Evolutionary conservation across 257 asterid genomes (phyloP).

Genomic region (Coffea canephora): DNA sequence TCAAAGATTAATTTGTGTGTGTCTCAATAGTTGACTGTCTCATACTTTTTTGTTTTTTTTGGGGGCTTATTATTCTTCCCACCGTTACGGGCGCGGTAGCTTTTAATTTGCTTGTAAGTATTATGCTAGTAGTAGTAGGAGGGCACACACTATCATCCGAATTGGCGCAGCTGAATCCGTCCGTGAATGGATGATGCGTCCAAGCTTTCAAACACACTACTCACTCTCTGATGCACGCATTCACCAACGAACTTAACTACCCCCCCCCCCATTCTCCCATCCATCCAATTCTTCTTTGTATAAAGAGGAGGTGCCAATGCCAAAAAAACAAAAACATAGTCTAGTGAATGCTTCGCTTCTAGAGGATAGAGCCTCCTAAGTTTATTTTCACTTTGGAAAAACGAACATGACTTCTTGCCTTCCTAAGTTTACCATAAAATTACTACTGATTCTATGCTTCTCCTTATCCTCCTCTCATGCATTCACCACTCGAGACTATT

Average conservation of each 20-base stretch:
- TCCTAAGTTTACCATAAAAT: constrained; percentile 4
- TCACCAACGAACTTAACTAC: constrained; percentile 45
- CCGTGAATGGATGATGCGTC: constrained; percentile 25
- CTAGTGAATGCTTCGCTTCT: too few species aligned
- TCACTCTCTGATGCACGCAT: too few species aligned
- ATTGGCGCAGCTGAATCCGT: constrained; percentile 68
- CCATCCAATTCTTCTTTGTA: too few species aligned
- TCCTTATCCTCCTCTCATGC: constrained; percentile 34
- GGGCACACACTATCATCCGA: constrained; percentile 21
- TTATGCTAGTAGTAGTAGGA: too few species aligned
- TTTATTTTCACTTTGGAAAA: neutral
- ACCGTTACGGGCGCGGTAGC: constrained; percentile 14
- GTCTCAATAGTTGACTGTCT: neutral
- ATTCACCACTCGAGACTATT: constrained; percentile 58
- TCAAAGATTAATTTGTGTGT: constrained; percentile 6
- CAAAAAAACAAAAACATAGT: too few species aligned
- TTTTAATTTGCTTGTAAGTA: neutral
- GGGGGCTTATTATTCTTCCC: constrained; percentile 23
- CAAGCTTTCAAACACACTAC: too few species aligned
- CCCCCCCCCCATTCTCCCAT: neutral
- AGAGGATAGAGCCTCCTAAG: too few species aligned
- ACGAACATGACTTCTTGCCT: constrained; percentile 19
- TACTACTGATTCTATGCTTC: constrained; percentile 32
- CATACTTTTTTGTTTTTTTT: constrained; percentile 1
- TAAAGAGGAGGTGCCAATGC: neutral